These are phyloP conservation scores for Fusarium cyanostomum DNA, from an alignment of 2,329 filamentous ascomycete species.

Conservation along the genomic window DNA sequence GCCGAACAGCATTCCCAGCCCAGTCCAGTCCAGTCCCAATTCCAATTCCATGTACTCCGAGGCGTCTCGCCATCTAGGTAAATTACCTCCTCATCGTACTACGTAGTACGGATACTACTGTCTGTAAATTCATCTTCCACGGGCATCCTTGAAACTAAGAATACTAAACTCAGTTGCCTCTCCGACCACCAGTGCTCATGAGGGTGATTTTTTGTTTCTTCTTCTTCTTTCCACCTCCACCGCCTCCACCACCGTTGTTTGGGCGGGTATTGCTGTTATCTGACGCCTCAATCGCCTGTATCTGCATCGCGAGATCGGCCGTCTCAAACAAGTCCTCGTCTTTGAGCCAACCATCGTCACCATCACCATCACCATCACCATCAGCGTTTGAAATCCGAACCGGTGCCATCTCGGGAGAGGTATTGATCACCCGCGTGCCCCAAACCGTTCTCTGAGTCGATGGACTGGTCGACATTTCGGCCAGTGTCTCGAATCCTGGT, in stretches of 20 bases:
- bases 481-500: slow-evolving; percentile 72
- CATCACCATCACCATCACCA: slow-evolving; percentile 50
- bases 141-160: slow-evolving; percentile 1
- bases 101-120: not conserved
- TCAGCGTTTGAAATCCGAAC: slow-evolving; percentile 52
- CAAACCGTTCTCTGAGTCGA: slow-evolving; percentile 83
- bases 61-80: slow-evolving; percentile 1
- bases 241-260: slow-evolving; percentile 42
- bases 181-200: slow-evolving; percentile 72
- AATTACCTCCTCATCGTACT: too few relatives aligned
- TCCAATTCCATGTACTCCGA: not conserved
- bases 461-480: slow-evolving; percentile 84
- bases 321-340: slow-evolving; percentile 77
- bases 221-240: slow-evolving; percentile 66
- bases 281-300: slow-evolving; percentile 62
- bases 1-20: not conserved
- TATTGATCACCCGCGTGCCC: slow-evolving; percentile 80
- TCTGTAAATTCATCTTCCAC: not conserved
- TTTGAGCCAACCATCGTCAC: slow-evolving; percentile 86
- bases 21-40: not conserved
- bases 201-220: slow-evolving; percentile 78
- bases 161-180: slow-evolving; percentile 50
- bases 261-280: slow-evolving; percentile 35
- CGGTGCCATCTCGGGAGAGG: slow-evolving; percentile 64
- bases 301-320: slow-evolving; percentile 68